Conservation (phyloP, 768 basidiomycete genomes). For the Lactarius quietus region DNA sequence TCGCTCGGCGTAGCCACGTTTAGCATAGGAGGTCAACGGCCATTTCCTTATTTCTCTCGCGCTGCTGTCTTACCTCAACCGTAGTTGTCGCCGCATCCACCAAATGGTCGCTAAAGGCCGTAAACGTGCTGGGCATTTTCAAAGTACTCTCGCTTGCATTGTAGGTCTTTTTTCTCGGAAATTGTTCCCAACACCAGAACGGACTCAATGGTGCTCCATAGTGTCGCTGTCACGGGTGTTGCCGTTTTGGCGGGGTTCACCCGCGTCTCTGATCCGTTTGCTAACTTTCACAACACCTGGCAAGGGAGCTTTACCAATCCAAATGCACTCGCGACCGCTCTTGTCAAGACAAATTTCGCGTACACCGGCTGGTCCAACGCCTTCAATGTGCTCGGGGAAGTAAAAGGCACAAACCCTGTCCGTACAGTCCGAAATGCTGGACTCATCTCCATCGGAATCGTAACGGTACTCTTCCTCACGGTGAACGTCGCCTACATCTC, state of each 20-base stretch:
- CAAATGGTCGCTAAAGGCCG: slow-evolving; percentile 31
- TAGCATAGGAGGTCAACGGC: slow-evolving; percentile 25
- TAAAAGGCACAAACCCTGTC: slow-evolving; percentile 37
- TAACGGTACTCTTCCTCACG: slow-evolving; percentile 47
- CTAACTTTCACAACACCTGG: slow-evolving; percentile 34
- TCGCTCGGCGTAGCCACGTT: slow-evolving; percentile 30
- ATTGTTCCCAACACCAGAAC: neutral
- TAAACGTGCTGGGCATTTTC: slow-evolving; percentile 29
- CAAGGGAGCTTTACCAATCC: slow-evolving; percentile 30
- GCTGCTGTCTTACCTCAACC: neutral
- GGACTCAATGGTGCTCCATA: slow-evolving; percentile 16
- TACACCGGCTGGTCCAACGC: slow-evolving; percentile 40
- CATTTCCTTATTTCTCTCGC: no score
- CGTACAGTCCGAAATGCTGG: slow-evolving; percentile 45
- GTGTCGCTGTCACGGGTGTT: slow-evolving; percentile 30
- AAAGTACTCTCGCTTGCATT: slow-evolving; percentile 30
- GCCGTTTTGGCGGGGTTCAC: slow-evolving; percentile 32
- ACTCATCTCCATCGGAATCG: slow-evolving; percentile 43
- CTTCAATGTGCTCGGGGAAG: slow-evolving; percentile 46
- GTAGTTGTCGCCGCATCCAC: slow-evolving; percentile 31
- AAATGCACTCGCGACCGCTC: slow-evolving; percentile 30
- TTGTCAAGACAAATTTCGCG: slow-evolving; percentile 33
- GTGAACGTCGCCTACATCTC: slow-evolving; percentile 41
- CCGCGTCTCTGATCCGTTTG: slow-evolving; percentile 29
- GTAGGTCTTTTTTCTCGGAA: slow-evolving; percentile 12